These are phyloP conservation scores for Chrysosporium queenslandicum DNA, from an alignment of 2,329 filamentous ascomycete species.

Conservation along the genomic window DNA sequence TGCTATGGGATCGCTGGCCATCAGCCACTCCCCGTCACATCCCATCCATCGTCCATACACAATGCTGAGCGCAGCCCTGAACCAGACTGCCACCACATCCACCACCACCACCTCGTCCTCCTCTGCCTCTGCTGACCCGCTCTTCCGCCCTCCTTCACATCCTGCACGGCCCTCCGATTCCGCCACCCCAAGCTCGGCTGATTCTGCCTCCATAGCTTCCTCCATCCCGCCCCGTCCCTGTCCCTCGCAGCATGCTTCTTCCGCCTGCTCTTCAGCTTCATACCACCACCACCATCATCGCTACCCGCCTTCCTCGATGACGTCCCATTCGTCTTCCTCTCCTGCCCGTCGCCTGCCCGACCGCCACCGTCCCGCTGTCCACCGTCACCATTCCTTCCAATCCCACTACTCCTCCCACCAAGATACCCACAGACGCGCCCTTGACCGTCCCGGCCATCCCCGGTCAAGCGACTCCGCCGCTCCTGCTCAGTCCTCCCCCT, in stretches of 20 bases:
- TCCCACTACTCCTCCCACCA: neutral
- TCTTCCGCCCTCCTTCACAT: constrained; percentile 1
- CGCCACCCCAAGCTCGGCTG: constrained; percentile 22
- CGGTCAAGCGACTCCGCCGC: neutral
- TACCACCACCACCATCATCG: no score
- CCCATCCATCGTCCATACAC: constrained; percentile 53
- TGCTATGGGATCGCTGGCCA: constrained; percentile 53
- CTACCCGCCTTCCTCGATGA: constrained; percentile 39
- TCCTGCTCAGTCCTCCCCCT: constrained; percentile 25
- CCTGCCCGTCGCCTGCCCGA: constrained; percentile 21
- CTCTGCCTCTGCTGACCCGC: constrained; percentile 1
- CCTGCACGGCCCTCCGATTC: constrained; percentile 9
- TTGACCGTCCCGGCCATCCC: constrained; percentile 3
- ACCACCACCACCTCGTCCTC: neutral
- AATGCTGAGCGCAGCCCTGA: constrained; percentile 11
- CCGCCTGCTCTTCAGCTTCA: constrained; percentile 6
- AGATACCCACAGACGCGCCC: neutral
- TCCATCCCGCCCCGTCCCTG: neutral
- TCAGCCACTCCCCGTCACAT: constrained; percentile 63
- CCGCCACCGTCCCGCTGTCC: constrained; percentile 9
- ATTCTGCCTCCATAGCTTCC: constrained; percentile 17
- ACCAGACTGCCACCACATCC: constrained; percentile 1
- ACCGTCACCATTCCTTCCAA: constrained; percentile 11
- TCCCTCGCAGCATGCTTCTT: constrained; percentile 7
- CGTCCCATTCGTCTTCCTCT: constrained; percentile 34